Evolutionary conservation across 2,329 filamentous ascomycete genomes (phyloP).

Genomic region (Cladosporium sp.): DNA sequence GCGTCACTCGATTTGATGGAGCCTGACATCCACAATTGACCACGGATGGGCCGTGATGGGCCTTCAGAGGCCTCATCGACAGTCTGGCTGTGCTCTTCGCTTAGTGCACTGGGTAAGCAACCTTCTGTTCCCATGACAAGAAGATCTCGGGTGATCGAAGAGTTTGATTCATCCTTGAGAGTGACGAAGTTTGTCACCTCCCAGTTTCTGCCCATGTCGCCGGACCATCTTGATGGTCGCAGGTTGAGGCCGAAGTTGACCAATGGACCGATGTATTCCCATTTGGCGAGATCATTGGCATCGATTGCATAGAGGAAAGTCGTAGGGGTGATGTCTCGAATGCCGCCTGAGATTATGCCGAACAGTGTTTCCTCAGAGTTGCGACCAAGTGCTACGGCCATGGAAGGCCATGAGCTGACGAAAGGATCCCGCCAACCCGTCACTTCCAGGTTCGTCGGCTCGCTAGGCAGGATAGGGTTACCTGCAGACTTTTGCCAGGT

Average conservation of each 20-base stretch:
- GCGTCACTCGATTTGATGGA: constrained; percentile 17
- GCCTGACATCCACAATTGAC: constrained; percentile 45
- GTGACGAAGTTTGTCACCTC: constrained; percentile 48
- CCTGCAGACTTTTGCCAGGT: constrained; percentile 33
- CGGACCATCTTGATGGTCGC: constrained; percentile 43
- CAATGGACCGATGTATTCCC: constrained; percentile 45
- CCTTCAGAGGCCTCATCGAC: constrained; percentile 19
- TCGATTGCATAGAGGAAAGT: constrained; percentile 46
- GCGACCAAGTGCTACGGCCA: constrained; percentile 19
- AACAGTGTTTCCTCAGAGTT: constrained; percentile 33
- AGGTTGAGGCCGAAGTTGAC: constrained; percentile 39
- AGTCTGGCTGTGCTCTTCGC: constrained; percentile 10
- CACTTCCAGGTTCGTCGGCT: constrained; percentile 32
- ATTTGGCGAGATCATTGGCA: constrained; percentile 37
- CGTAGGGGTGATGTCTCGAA: constrained; percentile 39
- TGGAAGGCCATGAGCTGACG: constrained; percentile 29
- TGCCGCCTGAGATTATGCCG: constrained; percentile 48
- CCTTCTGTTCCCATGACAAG: constrained; percentile 47
- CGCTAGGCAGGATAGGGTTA: constrained; percentile 38
- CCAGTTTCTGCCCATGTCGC: constrained; percentile 51
- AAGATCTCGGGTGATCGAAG: constrained; percentile 34
- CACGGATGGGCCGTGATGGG: constrained; percentile 25
- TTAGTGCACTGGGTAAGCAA: constrained; percentile 22
- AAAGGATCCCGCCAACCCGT: constrained; percentile 44
- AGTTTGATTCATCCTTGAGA: constrained; percentile 31